Evolutionary conservation across 768 basidiomycete species (phyloP).

Genomic region (Suillus decipiens): DNA sequence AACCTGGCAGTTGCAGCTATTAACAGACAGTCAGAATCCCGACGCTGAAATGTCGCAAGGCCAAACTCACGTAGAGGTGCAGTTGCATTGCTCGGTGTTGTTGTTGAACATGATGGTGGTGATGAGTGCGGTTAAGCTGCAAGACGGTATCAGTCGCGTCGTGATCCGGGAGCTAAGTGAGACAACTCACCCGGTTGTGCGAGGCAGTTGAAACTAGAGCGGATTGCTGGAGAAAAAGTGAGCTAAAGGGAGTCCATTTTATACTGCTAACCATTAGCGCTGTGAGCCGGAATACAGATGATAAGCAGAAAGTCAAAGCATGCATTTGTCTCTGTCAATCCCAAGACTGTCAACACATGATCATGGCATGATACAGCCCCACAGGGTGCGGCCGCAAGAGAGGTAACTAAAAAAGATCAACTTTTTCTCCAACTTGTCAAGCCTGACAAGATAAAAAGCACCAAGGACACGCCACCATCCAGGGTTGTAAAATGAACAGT

Average conservation of each 20-base stretch:
- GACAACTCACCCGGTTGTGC: not conserved
- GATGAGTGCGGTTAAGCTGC: constrained; percentile 1
- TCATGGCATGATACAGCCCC: not conserved
- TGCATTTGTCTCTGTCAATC: not conserved
- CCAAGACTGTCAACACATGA: not conserved
- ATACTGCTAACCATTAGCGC: not conserved
- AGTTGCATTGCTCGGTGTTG: constrained; percentile 7
- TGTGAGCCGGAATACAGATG: not conserved
- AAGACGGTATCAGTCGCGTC: not conserved
- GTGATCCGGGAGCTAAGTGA: not conserved
- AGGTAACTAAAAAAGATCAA: not conserved
- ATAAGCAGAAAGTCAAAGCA: not conserved
- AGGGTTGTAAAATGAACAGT: not conserved
- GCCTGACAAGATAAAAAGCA: not conserved
- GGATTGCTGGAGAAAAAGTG: not conserved
- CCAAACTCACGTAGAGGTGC: constrained; percentile 8
- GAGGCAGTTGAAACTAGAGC: not conserved
- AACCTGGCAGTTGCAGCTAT: constrained; percentile 11
- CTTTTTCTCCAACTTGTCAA: not conserved
- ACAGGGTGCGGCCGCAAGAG: not conserved
- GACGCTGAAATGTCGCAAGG: not conserved
- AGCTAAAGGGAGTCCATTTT: not conserved
- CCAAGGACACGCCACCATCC: not conserved
- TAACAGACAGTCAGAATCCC: not conserved
- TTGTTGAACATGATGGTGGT: not conserved